Evolutionary conservation across 2,329 filamentous ascomycete genomes (phyloP), one percentile per base, ranked within the genome.

Genomic region (Amauroascus verrucosus): DNA sequence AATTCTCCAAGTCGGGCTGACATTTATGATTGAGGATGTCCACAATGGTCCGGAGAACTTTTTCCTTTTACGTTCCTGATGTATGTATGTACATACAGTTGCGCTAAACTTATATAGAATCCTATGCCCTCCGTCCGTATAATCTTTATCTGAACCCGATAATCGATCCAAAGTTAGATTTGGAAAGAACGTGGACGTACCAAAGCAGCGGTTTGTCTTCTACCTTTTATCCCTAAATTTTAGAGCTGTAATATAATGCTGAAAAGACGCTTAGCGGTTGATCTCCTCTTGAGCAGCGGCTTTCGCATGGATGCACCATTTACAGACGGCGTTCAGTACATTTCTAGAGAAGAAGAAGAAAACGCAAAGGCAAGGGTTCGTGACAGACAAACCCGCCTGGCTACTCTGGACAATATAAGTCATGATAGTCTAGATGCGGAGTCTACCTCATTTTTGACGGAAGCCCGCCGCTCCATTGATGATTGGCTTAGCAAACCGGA

Each of bases 1-100:
- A 56, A 77, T 85, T 49, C 69, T 85, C 1, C 83, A 86, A 62
- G 68, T 85, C 51, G 83, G 83, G n/a, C 67, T 86, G 54, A 85
- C 83, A 0, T 78, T 81, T 60, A 80, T 80, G n/a, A 71, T 72
- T 50, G 79, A 84, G 63, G 75, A 82, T 63, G 58, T 63, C 6
- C 66, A 75, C 8, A 74, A 72, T 61, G 76, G 77, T 70, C 66
- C 67, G 57, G 18, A 30, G 18, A 45, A 48, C 48, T 50, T 37
- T 51, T 20, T 18, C 16, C 26, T 32, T n/a, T n/a, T n/a, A n/a
- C 33, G 11, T 18, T 9, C 26, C n/a, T 43, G n/a, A n/a, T 26
- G 22, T 18, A 24, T 13, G 16, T 20, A 4, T 30, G 11, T 26
- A 14, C 11, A 37, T 16, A 37, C 33, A 16, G 33, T 37, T 37